Base-by-base conservation (phyloP, 371 early-diverging fungal genomes). In the Blastocladiella emersonii region DNA sequence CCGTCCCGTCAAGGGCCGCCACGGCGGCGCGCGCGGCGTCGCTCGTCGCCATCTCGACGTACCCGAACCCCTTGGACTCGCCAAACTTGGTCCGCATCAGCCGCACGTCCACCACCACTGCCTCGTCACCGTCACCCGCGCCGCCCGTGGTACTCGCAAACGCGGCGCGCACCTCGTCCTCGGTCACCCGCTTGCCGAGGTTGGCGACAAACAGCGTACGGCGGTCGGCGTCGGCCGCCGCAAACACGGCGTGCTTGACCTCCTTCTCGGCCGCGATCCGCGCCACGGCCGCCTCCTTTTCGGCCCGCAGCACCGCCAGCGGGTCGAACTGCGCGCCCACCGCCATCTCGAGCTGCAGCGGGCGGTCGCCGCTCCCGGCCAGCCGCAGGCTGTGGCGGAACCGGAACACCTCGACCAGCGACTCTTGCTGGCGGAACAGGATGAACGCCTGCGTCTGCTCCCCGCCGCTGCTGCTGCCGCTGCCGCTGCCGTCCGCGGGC, bases 11-110 rank as follows among this genome's bases (percentile, higher is more conserved):
- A n/a, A n/a, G n/a, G n/a, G n/a, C n/a, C n/a, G n/a, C 25, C 1
- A 59, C 25, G 15, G 25, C 44, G 0, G 59, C 59, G 8, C 27
- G 53, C 30, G 53, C 53, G 2, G 27, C 53, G 4, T 41, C 59
- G 32, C n/a, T 7, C 13, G 25, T 19, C 27, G 37, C 15, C 25
- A 41, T 25, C 19, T 15, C 19, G 1, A 59, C 32, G 59, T 41
- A 59, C 30, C 59, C 59, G 36, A 27, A 59, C 32, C 59, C 59
- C 23, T 59, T 59, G 25, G 34, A 36, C 44, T 59, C 59, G 37
- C 59, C 59, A 12, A 27, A 15, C 32, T 59, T 59, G 43, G 59
- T 59, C 17, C 25, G 30, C 59, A 59, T 59, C 15, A 59, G n/a
- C 44, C 37, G 35, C 30, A 51, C 53, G 15, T 51, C 53, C 53